Evolutionary conservation across 805 yeast species (phyloP), one percentile per base, ranked within the genome.

Genomic region (Candida railenensis): DNA sequence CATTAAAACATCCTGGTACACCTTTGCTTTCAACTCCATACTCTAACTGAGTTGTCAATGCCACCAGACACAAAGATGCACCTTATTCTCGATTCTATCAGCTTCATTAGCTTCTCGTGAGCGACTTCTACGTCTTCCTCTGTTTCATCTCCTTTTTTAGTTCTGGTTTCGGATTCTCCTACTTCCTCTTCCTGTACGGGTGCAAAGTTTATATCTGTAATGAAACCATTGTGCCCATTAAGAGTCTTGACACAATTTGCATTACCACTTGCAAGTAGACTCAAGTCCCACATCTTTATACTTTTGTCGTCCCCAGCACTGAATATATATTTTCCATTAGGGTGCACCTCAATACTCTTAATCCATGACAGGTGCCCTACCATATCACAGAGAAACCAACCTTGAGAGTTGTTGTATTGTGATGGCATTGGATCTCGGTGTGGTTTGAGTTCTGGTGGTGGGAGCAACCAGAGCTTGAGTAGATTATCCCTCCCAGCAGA

Each of bases 341-440:
- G 96, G 63, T 89, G 96, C 41, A 86, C 66, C 8, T 70, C 69
- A 4, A 90, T 56, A 5, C 82, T 78, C 50, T 85, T 79, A 1
- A 92, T 86, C 98, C 98, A 91, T 8, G 94, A 87, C 42, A 81
- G 80, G 63, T 91, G 97, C 2, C 94, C 97, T 4, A 66, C 56
- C 9, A 89, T 66, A 16, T 82, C 81, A 20, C 74, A 71, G 1
- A 89, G 56, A 21, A 80, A 66, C 54, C 72, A 75, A 2, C 87
- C 92, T 41, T 82, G 80, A 1, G 87, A 81, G 55, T 82, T 77
- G 18, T 78, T 63, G 20, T 61, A 53, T 25, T 59, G 56, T 0
- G 81, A 65, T 0, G 89, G 87, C 37, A 78, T 65, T 5, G 87
- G 85, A 18, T 73, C 66, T 21, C 81, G 62, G 54, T 79, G 80